Base-by-base conservation (phyloP, 345 rosid species). In the Eucalyptus paniculata region DNA sequence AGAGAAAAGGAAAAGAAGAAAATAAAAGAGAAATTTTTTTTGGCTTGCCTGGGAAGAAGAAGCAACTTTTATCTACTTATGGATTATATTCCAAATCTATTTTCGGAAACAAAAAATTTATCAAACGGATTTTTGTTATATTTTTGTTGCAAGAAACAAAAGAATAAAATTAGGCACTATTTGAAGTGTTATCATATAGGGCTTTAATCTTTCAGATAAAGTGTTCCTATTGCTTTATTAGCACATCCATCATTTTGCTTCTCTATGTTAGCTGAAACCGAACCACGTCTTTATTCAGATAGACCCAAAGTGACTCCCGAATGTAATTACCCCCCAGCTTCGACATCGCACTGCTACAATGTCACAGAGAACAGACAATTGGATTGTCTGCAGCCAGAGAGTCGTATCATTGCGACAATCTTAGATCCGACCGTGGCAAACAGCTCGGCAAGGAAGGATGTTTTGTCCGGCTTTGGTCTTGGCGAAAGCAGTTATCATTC, bases 101-200 rank as follows among this genome's bases (percentile, higher is more conserved):
- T 53, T 53, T 6, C 2, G 2, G 4, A 7, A 53, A 18, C 24
- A 51, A 19, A 53, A 53, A 19, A 53, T 53, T 53, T 53, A 53
- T 19, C 24, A 53, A 51, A 53, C 0, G 24, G 56, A 53, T 51
- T 7, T 53, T 53, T 3, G 0, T 53, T 53, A 3, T 53, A 53
- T 53, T 53, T 53, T 53, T 53, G 23, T 53, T 53, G 23, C 56
- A 53, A 53, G 24, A 0, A 53, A 53, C 24, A 53, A 53, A 51
- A 7, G 9, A 53, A 53, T 53, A 53, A 53, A 53, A 53, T 53
- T 50, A 50, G 54, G 21, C 54, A 51, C 4, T 51, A 51, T 51
- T 51, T 18, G 56, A 0, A 50, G 54, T 3, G 0, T 50, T 50
- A 50, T 0, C 54, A 50, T 1, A 53, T 0, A 19, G 56, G 24